A percentile compares a stretch with the other conserved stretches of the same genome.
These are phyloP conservation scores for Fusarium illudens DNA, from an alignment of 2,329 filamentous ascomycete genomes.

Conservation along the genomic window DNA sequence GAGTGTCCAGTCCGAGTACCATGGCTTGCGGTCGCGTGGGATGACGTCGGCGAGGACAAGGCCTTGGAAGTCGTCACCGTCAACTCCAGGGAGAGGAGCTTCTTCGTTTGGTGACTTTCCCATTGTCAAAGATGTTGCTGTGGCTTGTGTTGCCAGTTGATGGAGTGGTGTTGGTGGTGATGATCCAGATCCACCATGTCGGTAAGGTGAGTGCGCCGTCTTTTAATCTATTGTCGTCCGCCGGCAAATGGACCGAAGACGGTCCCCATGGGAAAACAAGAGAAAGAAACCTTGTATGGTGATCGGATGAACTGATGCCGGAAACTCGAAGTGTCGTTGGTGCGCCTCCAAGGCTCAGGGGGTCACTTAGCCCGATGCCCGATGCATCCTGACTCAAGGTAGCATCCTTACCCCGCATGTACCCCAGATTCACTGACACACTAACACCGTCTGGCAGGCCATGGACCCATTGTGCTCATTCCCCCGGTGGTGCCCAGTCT, in stretches of 20 bases:
- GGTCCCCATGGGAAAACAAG: conserved; percentile 1
- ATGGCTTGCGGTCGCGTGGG: conserved; percentile 32
- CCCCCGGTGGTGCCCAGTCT: neutral
- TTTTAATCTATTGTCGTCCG: conserved; percentile 18
- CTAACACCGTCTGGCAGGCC: neutral
- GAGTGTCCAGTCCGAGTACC: conserved; percentile 37
- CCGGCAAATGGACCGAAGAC: conserved; percentile 19
- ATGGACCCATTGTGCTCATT: neutral
- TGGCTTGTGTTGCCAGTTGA: neutral
- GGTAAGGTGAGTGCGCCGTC: conserved; percentile 4
- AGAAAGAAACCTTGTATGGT: neutral
- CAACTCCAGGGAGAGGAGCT: conserved; percentile 15
- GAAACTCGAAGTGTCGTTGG: neutral
- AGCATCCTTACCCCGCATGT: conserved; percentile 28
- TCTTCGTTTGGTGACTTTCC: conserved; percentile 22
- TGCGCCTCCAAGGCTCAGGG: neutral
- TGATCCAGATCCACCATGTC: neutral
- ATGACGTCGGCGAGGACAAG: conserved; percentile 39
- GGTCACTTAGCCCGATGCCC: conserved; percentile 22
- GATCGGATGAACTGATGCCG: neutral
- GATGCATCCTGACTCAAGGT: neutral
- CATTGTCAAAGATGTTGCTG: neutral
- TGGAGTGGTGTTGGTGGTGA: neutral
- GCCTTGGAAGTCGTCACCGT: conserved; percentile 33
- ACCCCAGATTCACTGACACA: conserved; percentile 23